Conservation (phyloP, 225 moss, liverwort and hornwort genomes). For the Anthoceros angustus region DNA sequence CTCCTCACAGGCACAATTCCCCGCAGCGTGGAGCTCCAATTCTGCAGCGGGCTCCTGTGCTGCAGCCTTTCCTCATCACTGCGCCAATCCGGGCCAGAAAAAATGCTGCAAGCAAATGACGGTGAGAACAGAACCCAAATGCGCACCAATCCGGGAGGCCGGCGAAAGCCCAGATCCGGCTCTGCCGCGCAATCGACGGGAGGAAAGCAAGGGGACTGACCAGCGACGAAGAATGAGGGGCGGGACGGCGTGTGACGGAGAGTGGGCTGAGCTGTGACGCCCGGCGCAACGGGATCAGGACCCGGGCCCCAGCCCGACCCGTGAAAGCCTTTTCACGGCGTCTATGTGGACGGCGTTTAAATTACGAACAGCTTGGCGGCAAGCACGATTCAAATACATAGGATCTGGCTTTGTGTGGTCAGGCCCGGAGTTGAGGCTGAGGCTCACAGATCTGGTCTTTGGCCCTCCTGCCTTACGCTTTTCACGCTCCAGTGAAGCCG, state of each 20-base stretch:
- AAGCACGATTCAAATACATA: not conserved
- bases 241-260: not conserved
- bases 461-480: too few species aligned
- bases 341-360: not conserved
- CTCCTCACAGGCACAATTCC: not conserved
- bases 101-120: not conserved
- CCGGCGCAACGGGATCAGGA: not conserved
- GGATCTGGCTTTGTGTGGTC: not conserved
- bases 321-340: not conserved
- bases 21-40: not conserved
- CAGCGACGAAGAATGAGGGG: not conserved
- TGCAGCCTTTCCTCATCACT: not conserved
- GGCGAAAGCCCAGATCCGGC: not conserved
- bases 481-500: too few species aligned
- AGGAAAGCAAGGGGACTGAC: not conserved
- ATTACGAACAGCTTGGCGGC: not conserved
- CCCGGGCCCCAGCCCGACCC: not conserved
- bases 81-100: not conserved
- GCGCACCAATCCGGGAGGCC: not conserved
- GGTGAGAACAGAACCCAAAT: not conserved
- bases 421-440: not conserved
- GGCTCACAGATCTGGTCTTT: too few species aligned
- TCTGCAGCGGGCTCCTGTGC: not conserved
- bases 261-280: not conserved
- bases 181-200: not conserved